Base-by-base conservation (phyloP, 2,329 filamentous ascomycete genomes). In the Plenodomus biglobosus region DNA sequence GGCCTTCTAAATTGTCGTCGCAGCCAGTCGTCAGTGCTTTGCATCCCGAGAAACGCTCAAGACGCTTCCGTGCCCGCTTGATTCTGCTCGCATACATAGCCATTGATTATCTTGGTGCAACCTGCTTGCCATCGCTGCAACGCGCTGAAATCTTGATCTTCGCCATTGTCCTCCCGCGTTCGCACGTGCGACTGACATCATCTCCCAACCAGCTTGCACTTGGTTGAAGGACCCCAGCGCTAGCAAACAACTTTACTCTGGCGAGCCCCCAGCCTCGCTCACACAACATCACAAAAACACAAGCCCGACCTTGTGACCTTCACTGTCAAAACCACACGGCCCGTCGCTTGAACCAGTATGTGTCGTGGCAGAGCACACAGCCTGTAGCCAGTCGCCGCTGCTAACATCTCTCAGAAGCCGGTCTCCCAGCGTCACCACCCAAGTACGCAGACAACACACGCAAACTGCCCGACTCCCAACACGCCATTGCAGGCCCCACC, bases 141-240 rank as follows among this genome's bases (percentile, higher is more conserved):
- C 44, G 35, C 21, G 21, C 18, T 17, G 34, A 48, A 53, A 45
- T 50, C 55, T 40, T 54, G 57, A 43, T 56, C 44, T 55, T 42
- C 44, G 22, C 46, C 44, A 21, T 27, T 34, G 21, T 46, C 44
- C 44, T 55, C 54, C 61, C 58, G 56, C 58, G 52, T 53, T 48
- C 21, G 59, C 61, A 62, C 59, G 61, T 62, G 61, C 59, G 47
- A 61, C 62, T 62, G 27, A 64, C 61, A 62, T 64, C 61, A 62
- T 53, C 42, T 44, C 19, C 48, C 30, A 24, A 5, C 42, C 38
- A 22, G 10, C 34, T 42, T 46, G 46, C 46, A 59, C 60, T 57
- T 53, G 48, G 52, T 47, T 56, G 59, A 49, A 42, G 43, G 6
- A 47, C 35, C 50, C 47, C 49, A 56, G 40, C 52, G 44, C 52